Evolutionary conservation across 192 early-diverging fungal species (phyloP), one percentile per base, ranked within the genome.

Genomic region (Tieghemiomyces parasiticus): DNA sequence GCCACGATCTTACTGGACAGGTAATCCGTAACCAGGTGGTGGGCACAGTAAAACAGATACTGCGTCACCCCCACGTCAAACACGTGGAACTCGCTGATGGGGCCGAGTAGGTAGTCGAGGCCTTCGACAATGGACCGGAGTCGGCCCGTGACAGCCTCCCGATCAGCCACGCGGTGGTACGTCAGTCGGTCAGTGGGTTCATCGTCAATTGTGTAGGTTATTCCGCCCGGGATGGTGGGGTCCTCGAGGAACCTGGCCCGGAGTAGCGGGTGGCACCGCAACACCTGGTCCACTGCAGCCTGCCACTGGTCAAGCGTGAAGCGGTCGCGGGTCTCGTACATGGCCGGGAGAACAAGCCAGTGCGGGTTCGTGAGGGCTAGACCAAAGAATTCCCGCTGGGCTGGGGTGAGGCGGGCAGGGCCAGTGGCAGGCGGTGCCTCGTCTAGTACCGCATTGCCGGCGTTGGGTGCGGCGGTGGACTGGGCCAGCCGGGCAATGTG

Each of bases 251-350:
- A 42, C 8, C 38, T 6, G 38, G 38, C 38, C 38, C 38, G 38
- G 38, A 42, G 38, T 16, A 42, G 6, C 8, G 34, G n/a, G 31
- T 45, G 47, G 29, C 20, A 3, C 33, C 29, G 14, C 28, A 33
- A n/a, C 31, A 29, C 19, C 58, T 35, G 25, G 28, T 6, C 16
- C 24, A 47, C 22, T 19, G 59, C n/a, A 30, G 1, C 30, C 24
- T 28, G 1, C 35, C 31, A 28, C 62, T 35, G 0, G 14, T 35
- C 12, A 35, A 51, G 12, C 4, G 24, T n/a, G 25, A 35, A 24
- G 29, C 64, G 46, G 45, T 55, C 61, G 59, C 38, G 38, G 38
- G 58, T 66, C 64, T 19, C 65, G 31, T 6, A 65, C 33, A 35
- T 65, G 35, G 42, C 62, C 59, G 34, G 59, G 6, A 42, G 38